These are phyloP conservation scores for Phytopythium delawarense DNA, from an alignment of 352 stramenopile species.

Conservation along the genomic window DNA sequence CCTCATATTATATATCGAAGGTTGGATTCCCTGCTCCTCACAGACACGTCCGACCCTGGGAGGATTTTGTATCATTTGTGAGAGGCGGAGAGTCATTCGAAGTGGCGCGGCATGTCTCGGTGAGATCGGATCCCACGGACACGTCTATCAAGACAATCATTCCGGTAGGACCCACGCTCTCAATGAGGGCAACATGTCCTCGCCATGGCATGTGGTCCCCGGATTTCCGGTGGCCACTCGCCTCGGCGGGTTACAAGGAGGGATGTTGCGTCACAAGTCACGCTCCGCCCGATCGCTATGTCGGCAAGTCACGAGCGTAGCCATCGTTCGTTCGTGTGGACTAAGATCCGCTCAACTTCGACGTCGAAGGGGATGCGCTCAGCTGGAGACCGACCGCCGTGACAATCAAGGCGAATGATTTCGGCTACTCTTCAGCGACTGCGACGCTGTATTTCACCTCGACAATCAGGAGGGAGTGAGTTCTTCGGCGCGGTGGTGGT, in stretches of 20 bases:
- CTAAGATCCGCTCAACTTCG: conserved; percentile 1
- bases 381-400: not conserved
- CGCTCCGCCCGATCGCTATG: not conserved
- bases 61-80: conserved; percentile 4
- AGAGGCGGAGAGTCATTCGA: not conserved
- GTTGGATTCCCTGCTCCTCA: not conserved
- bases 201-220: no score
- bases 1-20: not conserved
- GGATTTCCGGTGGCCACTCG: not conserved
- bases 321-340: not conserved
- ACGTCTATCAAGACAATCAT: conserved; percentile 4
- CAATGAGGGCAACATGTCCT: not conserved
- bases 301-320: not conserved
- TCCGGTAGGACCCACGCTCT: not conserved
- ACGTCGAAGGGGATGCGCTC: not conserved
- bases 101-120: not conserved
- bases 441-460: no score
- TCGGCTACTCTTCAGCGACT: no score
- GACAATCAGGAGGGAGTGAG: not conserved
- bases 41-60: not conserved
- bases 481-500: not conserved
- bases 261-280: not conserved
- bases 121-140: conserved; percentile 5
- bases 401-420: not conserved
- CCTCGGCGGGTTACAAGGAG: not conserved